Evolutionary conservation across 2,329 filamentous ascomycete genomes (phyloP).

Genomic region (Colletotrichum tabaci): DNA sequence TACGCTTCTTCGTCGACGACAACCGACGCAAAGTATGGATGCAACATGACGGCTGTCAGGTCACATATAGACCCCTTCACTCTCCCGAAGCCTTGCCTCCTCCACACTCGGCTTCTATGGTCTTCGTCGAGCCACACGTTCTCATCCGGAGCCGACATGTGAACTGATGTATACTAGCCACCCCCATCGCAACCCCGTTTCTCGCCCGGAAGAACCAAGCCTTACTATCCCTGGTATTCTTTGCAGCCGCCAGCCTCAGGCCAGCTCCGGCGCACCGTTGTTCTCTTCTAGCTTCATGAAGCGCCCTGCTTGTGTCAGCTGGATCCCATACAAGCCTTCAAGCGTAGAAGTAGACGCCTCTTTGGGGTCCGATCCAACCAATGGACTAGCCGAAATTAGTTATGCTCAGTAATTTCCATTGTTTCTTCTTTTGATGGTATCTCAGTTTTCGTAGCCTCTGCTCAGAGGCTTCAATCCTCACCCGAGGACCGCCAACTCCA

Average conservation of each 20-base stretch:
- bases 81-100: neutral
- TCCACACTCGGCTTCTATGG: neutral
- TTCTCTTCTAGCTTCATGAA: neutral
- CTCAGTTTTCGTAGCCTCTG: slow-evolving; percentile 37
- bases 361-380: neutral
- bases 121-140: slow-evolving; percentile 9
- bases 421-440: slow-evolving; percentile 40
- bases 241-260: neutral
- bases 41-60: slow-evolving; percentile 8
- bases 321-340: neutral
- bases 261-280: neutral
- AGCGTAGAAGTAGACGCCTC: neutral
- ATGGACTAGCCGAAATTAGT: neutral
- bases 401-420: slow-evolving; percentile 31
- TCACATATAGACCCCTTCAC: slow-evolving; percentile 38
- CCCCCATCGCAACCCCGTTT: slow-evolving; percentile 20
- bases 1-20: slow-evolving; percentile 33
- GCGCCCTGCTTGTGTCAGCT: neutral
- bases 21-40: slow-evolving; percentile 25
- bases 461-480: slow-evolving; percentile 17
- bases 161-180: slow-evolving; percentile 15
- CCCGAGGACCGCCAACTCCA: slow-evolving; percentile 24
- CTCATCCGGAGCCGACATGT: neutral
- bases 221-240: neutral
- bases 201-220: neutral